Evolutionary conservation across 352 stramenopile species (phyloP), one percentile per base, ranked within the genome.

Genomic region (Albugo candida): DNA sequence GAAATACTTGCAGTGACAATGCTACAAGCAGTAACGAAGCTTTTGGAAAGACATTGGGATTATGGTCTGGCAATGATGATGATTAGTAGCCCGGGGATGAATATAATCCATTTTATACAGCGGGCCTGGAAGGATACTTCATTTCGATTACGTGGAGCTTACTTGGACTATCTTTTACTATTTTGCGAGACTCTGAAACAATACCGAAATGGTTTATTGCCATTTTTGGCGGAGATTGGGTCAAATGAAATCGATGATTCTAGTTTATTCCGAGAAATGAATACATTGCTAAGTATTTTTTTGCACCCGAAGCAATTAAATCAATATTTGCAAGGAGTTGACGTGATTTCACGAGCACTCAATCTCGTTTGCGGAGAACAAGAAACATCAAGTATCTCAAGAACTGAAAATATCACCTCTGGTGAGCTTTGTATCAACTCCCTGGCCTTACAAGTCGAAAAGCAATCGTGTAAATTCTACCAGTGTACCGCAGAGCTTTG

Each of bases 121-220:
- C 59, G 67, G 13, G 67, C 67, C 5, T 86, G 75, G 52, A 77
- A 70, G 52, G 13, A 38, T 5, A 64, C 58, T 2, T 63, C 62
- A 13, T 64, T 61, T 14, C 62, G 52, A 13, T 42, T 62, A 1
- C 60, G 63, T 24, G 49, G 50, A 16, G 58, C 60, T 11, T 56
- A 65, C 5, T 63, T 62, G 5, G 67, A 83, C 38, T 84, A 80
- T 59, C 45, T 88, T 2, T 53, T 69, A 43, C 49, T 76, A 18
- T 83, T 81, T 47, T 46, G 83, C 5, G 52, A 70, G 16, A 31
- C 81, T 1, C 81, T 78, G 35, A 55, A 59, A 41, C 67, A 70
- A 49, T 65, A 83, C 40, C 48, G 45, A 17, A 61, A 58, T 21
- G 36, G 62, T 14, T 43, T 63, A 21, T 49, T 66, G 14, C 41